A percentile compares a stretch with the other conserved stretches of the same genome.
phyloP scores from a whole-genome alignment of 306 rosid genomes.

The Cercis canadensis region DNA sequence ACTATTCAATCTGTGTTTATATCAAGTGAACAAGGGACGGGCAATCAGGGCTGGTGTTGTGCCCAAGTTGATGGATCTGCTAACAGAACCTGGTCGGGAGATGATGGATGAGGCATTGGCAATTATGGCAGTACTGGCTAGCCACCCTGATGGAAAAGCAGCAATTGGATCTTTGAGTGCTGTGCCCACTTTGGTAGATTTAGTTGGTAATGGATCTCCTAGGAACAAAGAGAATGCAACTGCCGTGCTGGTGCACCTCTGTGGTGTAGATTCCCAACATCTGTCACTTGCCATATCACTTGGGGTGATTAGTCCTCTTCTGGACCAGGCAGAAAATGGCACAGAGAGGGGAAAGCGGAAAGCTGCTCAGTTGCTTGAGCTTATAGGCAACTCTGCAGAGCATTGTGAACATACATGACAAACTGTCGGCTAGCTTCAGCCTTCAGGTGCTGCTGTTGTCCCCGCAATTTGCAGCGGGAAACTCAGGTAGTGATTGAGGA shows the following conservation, averaged over 20 bases:
- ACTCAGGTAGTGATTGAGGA: not conserved
- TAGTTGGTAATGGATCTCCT: slow-evolving; percentile 65
- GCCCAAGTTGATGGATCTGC: slow-evolving; percentile 67
- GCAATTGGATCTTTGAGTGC: slow-evolving; percentile 66
- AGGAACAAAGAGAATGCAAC: slow-evolving; percentile 83
- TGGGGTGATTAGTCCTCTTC: slow-evolving; percentile 55
- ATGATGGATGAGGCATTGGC: slow-evolving; percentile 86
- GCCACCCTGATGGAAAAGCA: slow-evolving; percentile 75
- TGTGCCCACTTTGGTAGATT: slow-evolving; percentile 66
- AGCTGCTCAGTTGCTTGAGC: slow-evolving; percentile 74
- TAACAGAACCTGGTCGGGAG: slow-evolving; percentile 73
- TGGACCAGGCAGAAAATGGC: slow-evolving; percentile 68
- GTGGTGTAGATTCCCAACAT: slow-evolving; percentile 60
- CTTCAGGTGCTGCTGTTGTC: slow-evolving; percentile 38
- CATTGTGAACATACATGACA: slow-evolving; percentile 47
- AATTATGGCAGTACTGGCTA: slow-evolving; percentile 64
- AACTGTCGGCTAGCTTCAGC: slow-evolving; percentile 46
- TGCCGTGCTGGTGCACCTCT: slow-evolving; percentile 78
- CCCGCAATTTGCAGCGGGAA: slow-evolving; percentile 37
- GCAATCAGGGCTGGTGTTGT: slow-evolving; percentile 81
- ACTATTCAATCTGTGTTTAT: slow-evolving; percentile 76
- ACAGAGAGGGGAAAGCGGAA: slow-evolving; percentile 79
- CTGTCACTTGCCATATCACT: slow-evolving; percentile 53
- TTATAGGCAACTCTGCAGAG: slow-evolving; percentile 53
- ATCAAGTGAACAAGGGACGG: slow-evolving; percentile 83